Evolutionary conservation across 768 basidiomycete genomes (phyloP).

Genomic region (Favolaschia claudopus): DNA sequence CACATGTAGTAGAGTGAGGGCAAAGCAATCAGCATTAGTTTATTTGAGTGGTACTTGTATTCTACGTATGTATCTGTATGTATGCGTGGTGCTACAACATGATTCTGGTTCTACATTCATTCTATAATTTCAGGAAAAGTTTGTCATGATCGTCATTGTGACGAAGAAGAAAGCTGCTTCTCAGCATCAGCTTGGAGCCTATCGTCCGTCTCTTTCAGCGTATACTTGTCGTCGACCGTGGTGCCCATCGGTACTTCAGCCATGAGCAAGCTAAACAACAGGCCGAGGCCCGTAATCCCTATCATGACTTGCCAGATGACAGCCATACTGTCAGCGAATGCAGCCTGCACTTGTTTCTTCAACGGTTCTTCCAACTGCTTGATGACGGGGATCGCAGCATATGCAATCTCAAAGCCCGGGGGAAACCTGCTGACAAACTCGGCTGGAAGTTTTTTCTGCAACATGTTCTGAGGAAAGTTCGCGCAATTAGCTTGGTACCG

Average conservation of each 20-base stretch:
- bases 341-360: constrained; percentile 41
- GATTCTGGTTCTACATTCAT: too few relatives aligned
- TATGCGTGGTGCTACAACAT: too few relatives aligned
- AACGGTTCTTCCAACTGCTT: constrained; percentile 28
- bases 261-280: constrained; percentile 42
- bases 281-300: constrained; percentile 45
- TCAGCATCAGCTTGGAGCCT: too few relatives aligned
- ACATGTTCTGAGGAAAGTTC: constrained; percentile 42
- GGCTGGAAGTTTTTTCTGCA: constrained; percentile 29
- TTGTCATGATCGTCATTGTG: too few relatives aligned
- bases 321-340: constrained; percentile 48
- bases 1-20: too few relatives aligned
- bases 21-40: too few relatives aligned
- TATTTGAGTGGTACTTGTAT: too few relatives aligned
- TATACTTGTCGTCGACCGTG: constrained; percentile 38
- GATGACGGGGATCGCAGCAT: constrained; percentile 22
- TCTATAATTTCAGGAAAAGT: too few relatives aligned
- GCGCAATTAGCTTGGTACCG: neutral
- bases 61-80: too few relatives aligned
- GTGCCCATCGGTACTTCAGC: constrained; percentile 38
- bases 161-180: too few relatives aligned
- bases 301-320: constrained; percentile 51
- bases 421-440: constrained; percentile 13
- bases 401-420: constrained; percentile 7
- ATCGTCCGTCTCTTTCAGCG: constrained; percentile 32